Base-by-base conservation (phyloP, 2,329 filamentous ascomycete species). In the Cryoendolithus antarcticus region DNA sequence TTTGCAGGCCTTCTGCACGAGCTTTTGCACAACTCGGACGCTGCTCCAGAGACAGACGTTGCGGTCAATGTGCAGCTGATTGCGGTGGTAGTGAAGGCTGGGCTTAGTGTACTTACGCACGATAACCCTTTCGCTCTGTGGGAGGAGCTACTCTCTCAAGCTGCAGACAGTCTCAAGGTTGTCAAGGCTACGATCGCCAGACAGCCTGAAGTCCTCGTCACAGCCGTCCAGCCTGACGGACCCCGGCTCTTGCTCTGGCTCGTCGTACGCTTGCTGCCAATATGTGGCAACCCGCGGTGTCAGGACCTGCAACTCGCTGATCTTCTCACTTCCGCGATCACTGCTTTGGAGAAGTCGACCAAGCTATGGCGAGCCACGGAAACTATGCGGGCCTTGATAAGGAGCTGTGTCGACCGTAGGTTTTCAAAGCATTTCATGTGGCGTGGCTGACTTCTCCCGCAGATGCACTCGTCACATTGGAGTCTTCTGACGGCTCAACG, bases 1-100 rank as follows among this genome's bases (percentile, higher is more conserved):
- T 80, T 95, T 46, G 78, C 82, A 45, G 76, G 79, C 38, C 70
- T 95, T 2, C 69, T 89, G 19, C 75, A 77, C 46, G 75, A 79
- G 48, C 71, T 76, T 13, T 55, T 78, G 4, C 44, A 53, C 40
- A 61, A 62, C 29, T 60, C 64, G 34, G 60, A 61, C 10, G 62
- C 57, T 9, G 68, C 62, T 10, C 66, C 70, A 39, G 74, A 80
- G 45, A 77, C 82, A 33, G 78, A 82, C 48, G 62, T 82, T 33
- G 72, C 79, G 37, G 79, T 93, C 57, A 89, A 93, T 50, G 81
- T 86, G 52, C 82, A 86, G 61, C 72, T 95, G 36, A 79, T 94
- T 38, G 86, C 83, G 54, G 82, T 94, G 45, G 82, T 91, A 50
- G 71, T 81, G 36, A 80, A 83, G 54, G 82, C 85, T 42, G 82